A percentile compares a stretch with the other conserved stretches of the same genome.
Conservation (phyloP, 805 yeast species). For the Saturnispora dispora region DNA sequence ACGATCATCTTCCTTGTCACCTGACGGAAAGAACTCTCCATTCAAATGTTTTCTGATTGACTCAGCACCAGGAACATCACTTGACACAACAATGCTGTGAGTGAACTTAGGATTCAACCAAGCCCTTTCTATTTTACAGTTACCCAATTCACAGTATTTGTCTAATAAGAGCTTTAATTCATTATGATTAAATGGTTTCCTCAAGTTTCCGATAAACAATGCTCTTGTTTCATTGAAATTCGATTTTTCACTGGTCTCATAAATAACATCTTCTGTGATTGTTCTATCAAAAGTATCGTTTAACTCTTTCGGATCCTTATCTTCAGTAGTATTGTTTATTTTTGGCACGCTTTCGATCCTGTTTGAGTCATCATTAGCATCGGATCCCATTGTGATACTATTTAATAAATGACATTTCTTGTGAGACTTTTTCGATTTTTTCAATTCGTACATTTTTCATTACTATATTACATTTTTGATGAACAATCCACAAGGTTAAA, state of each 20-base stretch:
- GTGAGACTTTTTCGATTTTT: background rate
- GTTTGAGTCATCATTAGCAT: background rate
- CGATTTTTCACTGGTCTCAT: conserved; percentile 27
- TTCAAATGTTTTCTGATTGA: conserved; percentile 28
- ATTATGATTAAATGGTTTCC: conserved; percentile 31
- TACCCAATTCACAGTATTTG: conserved; percentile 22
- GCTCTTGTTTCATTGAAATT: conserved; percentile 34
- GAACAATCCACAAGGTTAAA: background rate
- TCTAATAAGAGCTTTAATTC: conserved; percentile 31
- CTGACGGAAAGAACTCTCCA: conserved; percentile 29
- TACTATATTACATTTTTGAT: background rate
- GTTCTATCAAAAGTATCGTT: conserved; percentile 17
- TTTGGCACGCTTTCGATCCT: background rate
- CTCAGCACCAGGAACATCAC: conserved; percentile 33
- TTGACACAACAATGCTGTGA: conserved; percentile 35
- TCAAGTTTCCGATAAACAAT: conserved; percentile 35
- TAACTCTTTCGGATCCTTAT: background rate
- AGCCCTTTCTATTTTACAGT: conserved; percentile 32
- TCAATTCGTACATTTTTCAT: background rate
- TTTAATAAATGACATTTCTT: background rate
- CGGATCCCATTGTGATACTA: background rate
- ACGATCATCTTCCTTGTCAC: conserved; percentile 15
- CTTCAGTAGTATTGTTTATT: background rate
- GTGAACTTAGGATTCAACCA: conserved; percentile 36
- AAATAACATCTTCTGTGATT: conserved; percentile 26